Evolutionary conservation across 2,329 filamentous ascomycete species (phyloP), one percentile per base, ranked within the genome.

Genomic region (Neoarthrinium moseri): DNA sequence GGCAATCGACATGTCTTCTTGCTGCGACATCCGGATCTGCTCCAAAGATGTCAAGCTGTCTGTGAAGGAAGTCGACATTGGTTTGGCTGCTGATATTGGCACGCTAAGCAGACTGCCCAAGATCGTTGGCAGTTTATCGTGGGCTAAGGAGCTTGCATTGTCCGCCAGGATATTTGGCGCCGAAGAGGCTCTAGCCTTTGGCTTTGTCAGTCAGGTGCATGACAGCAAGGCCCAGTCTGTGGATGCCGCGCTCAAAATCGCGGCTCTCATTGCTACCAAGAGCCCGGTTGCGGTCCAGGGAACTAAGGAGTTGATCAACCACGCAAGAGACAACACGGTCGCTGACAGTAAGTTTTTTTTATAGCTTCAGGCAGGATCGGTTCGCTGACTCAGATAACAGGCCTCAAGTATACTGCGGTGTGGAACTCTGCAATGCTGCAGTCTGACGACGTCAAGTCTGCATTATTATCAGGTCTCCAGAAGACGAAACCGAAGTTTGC

Each of bases 341-440:
- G 80, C 79, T 36, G 90, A 95, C 56, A 89, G 85, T 85, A 64
- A 61, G 80, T 75, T 18, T 35, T 46, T 17, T n/a, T 43, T n/a
- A 39, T 22, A 20, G 7, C 8, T 15, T 29, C 41, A 21, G 24
- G 23, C 29, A 10, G 18, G 40, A n/a, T 34, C 39, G 50, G 47
- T 27, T 45, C 44, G 54, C 62, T 43, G 60, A 34, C 29, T 11
- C 50, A 37, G 23, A 10, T 23, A 4, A 37, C 52, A 85, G 83
- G 83, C 37, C 69, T 97, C 63, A 81, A 81, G 47, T 96, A 96
- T 66, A 95, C 91, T 4, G 78, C 81, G 10, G 77, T 94, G 1
- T 96, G 91, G 92, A 97, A 97, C 62, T 80, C 83, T 56, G 87
- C 83, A 3, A 87, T 88, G 60, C 62, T 96, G 56, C 91, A 96